A percentile compares a stretch with the other conserved stretches of the same genome.
Evolutionary conservation across 306 rosid species (phyloP).

Genomic region (Dalbergia cultrata): DNA sequence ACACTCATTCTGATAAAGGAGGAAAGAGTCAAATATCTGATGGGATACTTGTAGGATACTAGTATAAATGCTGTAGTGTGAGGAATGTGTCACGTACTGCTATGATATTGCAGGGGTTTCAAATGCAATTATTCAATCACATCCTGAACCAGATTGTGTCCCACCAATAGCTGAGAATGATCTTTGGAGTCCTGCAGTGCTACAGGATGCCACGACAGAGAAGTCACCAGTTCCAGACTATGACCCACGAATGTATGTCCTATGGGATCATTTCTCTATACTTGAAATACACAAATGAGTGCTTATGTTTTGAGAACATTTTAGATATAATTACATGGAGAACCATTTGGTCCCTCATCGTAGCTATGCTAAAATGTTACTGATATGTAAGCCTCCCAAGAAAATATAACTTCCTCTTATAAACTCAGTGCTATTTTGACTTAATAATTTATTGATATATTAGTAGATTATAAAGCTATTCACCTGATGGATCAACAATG

Average conservation of each 20-base stretch:
- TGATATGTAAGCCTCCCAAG: conserved; percentile 25
- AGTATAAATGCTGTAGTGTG: conserved; percentile 36
- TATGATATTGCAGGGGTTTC: conserved; percentile 65
- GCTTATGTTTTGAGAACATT: conserved; percentile 26
- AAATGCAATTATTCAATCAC: conserved; percentile 52
- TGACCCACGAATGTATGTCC: conserved; percentile 73
- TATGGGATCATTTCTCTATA: conserved; percentile 20
- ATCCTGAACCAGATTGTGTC: conserved; percentile 57
- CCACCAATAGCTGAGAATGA: conserved; percentile 62
- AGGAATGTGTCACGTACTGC: conserved; percentile 43
- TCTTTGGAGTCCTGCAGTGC: conserved; percentile 2
- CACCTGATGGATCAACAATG: not conserved
- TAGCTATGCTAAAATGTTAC: conserved; percentile 13
- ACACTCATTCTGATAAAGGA: conserved; percentile 62
- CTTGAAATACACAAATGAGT: not conserved
- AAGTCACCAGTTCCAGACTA: conserved; percentile 65
- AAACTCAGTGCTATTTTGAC: not conserved
- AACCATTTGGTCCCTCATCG: not conserved
- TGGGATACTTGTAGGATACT: conserved; percentile 43
- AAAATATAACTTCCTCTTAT: conserved; percentile 24
- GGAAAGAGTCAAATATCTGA: conserved; percentile 53
- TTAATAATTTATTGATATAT: not conserved
- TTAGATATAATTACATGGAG: conserved; percentile 25
- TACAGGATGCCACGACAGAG: conserved; percentile 58
- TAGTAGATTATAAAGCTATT: conserved; percentile 9